A percentile compares a stretch with the other conserved stretches of the same genome.
These are phyloP conservation scores for Fraxinus xanthoxyloides DNA, from an alignment of 305 asterid species.

Conservation along the genomic window DNA sequence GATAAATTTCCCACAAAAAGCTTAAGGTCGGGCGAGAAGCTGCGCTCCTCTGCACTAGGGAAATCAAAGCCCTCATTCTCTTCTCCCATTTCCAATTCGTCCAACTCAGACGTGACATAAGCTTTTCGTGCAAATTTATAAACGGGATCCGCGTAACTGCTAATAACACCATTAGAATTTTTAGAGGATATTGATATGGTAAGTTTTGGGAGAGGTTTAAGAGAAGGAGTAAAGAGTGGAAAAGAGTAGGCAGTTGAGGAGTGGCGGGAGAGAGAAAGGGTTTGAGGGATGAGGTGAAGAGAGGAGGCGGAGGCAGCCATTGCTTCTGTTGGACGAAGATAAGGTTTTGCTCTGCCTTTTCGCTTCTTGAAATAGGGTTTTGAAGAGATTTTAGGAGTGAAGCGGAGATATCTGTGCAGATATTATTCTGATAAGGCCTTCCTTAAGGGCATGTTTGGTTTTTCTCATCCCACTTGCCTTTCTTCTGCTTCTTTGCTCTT, in stretches of 20 bases:
- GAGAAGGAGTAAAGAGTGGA: conserved; percentile 25
- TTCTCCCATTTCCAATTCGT: conserved; percentile 29
- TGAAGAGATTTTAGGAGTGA: conserved; percentile 10
- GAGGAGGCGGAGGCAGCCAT: conserved; percentile 40
- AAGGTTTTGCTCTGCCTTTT: conserved; percentile 21
- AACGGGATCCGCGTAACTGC: neutral
- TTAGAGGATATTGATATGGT: conserved; percentile 17
- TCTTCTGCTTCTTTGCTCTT: too few relatives aligned
- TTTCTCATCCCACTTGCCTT: neutral
- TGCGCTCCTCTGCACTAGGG: conserved; percentile 21
- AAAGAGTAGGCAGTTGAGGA: conserved; percentile 22
- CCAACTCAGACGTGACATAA: conserved; percentile 35
- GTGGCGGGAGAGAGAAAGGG: conserved; percentile 26
- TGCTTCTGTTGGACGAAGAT: conserved; percentile 17
- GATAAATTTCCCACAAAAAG: conserved; percentile 86
- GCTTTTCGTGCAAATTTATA: conserved; percentile 33
- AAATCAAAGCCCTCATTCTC: conserved; percentile 30
- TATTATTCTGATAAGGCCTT: conserved; percentile 10
- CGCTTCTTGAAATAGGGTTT: neutral
- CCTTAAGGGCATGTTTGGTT: conserved; percentile 21
- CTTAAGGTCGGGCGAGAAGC: conserved; percentile 57
- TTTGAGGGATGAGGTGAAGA: conserved; percentile 28
- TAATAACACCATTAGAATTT: neutral
- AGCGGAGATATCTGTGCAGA: neutral
- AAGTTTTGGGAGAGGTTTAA: conserved; percentile 33